phyloP scores from a whole-genome alignment of 768 basidiomycete genomes.

The Tephrocybe rancida region DNA sequence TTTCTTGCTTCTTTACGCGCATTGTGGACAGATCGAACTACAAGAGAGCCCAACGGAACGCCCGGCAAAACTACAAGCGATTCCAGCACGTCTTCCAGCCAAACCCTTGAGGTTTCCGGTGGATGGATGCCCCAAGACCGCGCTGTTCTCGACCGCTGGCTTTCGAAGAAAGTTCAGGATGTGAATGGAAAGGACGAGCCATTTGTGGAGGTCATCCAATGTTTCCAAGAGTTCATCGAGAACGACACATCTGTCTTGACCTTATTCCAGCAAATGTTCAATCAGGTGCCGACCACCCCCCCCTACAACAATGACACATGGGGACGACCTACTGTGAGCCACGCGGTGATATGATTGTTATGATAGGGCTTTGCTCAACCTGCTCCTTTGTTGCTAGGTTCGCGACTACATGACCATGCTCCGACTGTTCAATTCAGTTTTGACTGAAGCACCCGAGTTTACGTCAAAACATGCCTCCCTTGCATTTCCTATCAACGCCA shows the following conservation, averaged over 20 bases:
- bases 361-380: background rate
- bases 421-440: conserved; percentile 40
- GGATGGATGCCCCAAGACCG: conserved; percentile 13
- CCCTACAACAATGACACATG: conserved; percentile 12
- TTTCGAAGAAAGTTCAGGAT: conserved; percentile 2
- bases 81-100: background rate
- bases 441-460: conserved; percentile 44
- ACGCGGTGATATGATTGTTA: background rate
- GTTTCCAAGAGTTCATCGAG: conserved; percentile 13
- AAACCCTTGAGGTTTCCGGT: background rate
- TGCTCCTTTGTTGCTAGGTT: conserved; percentile 28
- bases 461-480: conserved; percentile 37
- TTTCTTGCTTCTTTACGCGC: background rate
- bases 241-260: background rate
- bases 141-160: conserved; percentile 4
- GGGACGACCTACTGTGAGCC: conserved; percentile 5
- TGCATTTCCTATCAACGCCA: conserved; percentile 48
- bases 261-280: conserved; percentile 15
- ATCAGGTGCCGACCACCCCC: conserved; percentile 9
- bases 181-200: background rate
- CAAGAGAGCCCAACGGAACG: background rate
- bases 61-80: background rate
- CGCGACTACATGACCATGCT: conserved; percentile 43
- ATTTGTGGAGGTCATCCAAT: conserved; percentile 5
- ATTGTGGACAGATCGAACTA: background rate